phyloP scores from a whole-genome alignment of 129 eudicot genomes.

The Pittosporum tobira region DNA sequence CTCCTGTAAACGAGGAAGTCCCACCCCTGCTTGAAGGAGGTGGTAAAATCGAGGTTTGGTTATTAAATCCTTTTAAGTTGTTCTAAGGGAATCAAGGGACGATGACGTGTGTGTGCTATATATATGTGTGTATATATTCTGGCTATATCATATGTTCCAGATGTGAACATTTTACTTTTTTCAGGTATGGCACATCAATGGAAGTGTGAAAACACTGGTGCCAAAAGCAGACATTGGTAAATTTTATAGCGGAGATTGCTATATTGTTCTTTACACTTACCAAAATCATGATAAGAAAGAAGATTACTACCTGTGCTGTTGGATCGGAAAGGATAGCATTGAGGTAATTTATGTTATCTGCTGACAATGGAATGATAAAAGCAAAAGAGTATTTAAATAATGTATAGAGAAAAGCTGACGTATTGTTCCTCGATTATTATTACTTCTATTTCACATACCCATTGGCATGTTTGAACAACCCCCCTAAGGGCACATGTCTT shows the following conservation, averaged over 20 bases:
- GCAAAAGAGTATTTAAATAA: too few species aligned
- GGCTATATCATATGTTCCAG: background rate
- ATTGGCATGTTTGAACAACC: too few species aligned
- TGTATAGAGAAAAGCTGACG: too few species aligned
- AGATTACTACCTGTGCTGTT: slow-evolving; percentile 82
- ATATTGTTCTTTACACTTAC: slow-evolving; percentile 83
- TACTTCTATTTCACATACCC: too few species aligned
- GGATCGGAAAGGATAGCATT: slow-evolving; percentile 96
- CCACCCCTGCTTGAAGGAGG: slow-evolving; percentile 97
- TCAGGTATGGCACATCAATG: slow-evolving; percentile 91
- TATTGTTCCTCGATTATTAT: too few species aligned
- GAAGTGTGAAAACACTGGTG: slow-evolving; percentile 78
- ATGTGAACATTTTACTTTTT: slow-evolving; percentile 10
- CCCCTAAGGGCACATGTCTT: too few species aligned
- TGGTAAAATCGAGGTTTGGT: slow-evolving; percentile 83
- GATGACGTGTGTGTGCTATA: too few species aligned
- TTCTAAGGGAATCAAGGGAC: background rate
- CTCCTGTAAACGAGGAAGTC: slow-evolving; percentile 77
- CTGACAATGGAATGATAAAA: too few species aligned
- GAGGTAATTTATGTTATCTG: slow-evolving; percentile 57
- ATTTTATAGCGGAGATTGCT: slow-evolving; percentile 98
- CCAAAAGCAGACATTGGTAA: slow-evolving; percentile 76
- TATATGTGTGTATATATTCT: too few species aligned
- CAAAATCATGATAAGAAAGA: slow-evolving; percentile 92
- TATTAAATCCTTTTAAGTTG: background rate